A percentile compares a stretch with the other conserved stretches of the same genome.
phyloP scores from a whole-genome alignment of 2,329 filamentous ascomycete genomes.

The Westerdykella aurantiaca region DNA sequence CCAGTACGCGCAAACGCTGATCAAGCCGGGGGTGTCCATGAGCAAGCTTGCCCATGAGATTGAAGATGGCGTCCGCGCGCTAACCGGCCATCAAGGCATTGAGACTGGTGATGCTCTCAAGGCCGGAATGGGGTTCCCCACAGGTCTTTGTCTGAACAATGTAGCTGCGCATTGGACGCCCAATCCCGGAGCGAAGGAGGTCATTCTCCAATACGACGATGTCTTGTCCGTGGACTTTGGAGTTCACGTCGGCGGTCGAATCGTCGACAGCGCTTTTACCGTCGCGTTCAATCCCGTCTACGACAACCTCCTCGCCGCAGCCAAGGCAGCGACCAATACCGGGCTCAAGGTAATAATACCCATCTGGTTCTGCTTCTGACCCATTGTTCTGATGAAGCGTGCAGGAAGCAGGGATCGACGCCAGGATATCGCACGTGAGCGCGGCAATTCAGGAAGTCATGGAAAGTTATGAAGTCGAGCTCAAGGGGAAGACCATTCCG shows the following conservation, averaged over 20 bases:
- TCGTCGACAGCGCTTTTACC: constrained; percentile 64
- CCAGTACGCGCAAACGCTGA: constrained; percentile 69
- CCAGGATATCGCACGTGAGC: constrained; percentile 77
- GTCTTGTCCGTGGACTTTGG: constrained; percentile 70
- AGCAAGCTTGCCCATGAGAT: constrained; percentile 77
- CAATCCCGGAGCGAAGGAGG: constrained; percentile 78
- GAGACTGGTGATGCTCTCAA: constrained; percentile 70
- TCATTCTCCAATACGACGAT: constrained; percentile 63
- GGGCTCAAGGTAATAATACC: constrained; percentile 62
- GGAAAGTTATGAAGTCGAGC: constrained; percentile 84
- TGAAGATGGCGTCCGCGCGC: constrained; percentile 68
- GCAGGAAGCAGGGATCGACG: constrained; percentile 82
- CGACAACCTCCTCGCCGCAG: constrained; percentile 57
- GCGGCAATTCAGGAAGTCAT: constrained; percentile 82
- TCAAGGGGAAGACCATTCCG: constrained; percentile 68
- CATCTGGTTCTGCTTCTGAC: not conserved
- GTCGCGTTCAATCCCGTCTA: constrained; percentile 59
- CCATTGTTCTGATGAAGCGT: constrained; percentile 4
- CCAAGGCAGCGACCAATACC: constrained; percentile 60
- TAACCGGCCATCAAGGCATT: constrained; percentile 69
- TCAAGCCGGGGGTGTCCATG: constrained; percentile 71
- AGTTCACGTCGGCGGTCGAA: constrained; percentile 60
- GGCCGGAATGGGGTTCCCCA: constrained; percentile 80
- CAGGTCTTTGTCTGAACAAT: constrained; percentile 74
- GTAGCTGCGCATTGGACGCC: constrained; percentile 81